Conservation (phyloP, 805 yeast genomes). For the Starmerella apis region DNA sequence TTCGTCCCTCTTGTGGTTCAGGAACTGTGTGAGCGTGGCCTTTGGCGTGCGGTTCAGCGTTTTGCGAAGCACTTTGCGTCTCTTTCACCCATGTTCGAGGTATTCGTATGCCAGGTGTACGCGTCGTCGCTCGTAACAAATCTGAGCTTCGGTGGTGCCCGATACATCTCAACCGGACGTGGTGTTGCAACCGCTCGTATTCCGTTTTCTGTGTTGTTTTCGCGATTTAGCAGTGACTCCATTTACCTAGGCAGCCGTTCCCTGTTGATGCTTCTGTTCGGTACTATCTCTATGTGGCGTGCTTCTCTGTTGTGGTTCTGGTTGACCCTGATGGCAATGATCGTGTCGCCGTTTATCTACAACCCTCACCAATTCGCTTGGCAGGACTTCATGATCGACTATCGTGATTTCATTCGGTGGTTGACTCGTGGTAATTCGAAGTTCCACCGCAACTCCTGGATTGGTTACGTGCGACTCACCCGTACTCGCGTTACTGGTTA, state of each 20-base stretch:
- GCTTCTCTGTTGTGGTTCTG: constrained; percentile 94
- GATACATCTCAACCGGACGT: constrained; percentile 84
- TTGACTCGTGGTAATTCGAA: constrained; percentile 64
- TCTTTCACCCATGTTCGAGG: constrained; percentile 84
- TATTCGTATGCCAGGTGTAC: constrained; percentile 87
- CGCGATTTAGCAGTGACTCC: constrained; percentile 65
- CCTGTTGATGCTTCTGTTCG: constrained; percentile 60
- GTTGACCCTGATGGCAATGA: constrained; percentile 79
- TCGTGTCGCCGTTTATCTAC: constrained; percentile 87
- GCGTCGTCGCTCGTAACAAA: constrained; percentile 67
- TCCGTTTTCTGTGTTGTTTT: constrained; percentile 59
- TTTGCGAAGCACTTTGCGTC: constrained; percentile 68
- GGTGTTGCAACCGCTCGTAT: constrained; percentile 82
- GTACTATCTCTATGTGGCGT: constrained; percentile 81
- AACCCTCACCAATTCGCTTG: constrained; percentile 97
- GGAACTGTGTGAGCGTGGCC: constrained; percentile 77
- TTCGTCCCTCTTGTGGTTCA: constrained; percentile 81
- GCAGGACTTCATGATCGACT: constrained; percentile 93
- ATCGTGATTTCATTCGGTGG: constrained; percentile 88
- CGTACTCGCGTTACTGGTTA: constrained; percentile 89
- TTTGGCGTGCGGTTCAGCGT: constrained; percentile 60
- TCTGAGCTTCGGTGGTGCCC: constrained; percentile 82
- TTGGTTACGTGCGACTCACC: constrained; percentile 56
- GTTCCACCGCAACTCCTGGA: constrained; percentile 69
- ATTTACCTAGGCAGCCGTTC: constrained; percentile 69